Evolutionary conservation across 2,329 filamentous ascomycete genomes (phyloP), one percentile per base, ranked within the genome.

Genomic region (Fusarium phyllophilum): DNA sequence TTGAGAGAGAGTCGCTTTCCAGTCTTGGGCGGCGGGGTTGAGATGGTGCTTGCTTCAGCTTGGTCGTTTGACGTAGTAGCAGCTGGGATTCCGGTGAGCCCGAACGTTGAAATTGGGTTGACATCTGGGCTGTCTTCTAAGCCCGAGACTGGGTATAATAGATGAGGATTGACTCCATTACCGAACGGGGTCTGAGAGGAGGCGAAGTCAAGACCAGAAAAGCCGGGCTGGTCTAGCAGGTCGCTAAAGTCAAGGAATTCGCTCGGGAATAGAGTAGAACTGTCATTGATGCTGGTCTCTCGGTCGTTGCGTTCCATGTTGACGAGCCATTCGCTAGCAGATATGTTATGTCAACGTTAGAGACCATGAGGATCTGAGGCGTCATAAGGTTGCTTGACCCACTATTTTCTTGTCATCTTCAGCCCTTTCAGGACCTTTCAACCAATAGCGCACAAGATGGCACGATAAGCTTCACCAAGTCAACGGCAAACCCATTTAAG

Each of bases 1-100:
- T 51, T 54, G 1, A 59, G 60, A 8, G 75, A 75, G 7, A 77
- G 70, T 6, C 75, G 49, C 10, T 51, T 73, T 4, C 75, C 75
- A 2, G 61, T 46, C 24, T 77, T 75, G 8, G 62, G 41, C 7
- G 38, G 33, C 12, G 33, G 17, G 5, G 12, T n/a, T 20, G 20
- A 9, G 17, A 26, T 26, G 2, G 18, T 22, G 6, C 18, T 36
- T 36, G 31, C 4, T 14, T 34, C 48, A 34, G 26, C 26, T 29
- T 29, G 26, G 26, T 29, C 26, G 26, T 29, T 29, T 29, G 26
- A 29, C 7, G 26, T 29, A 29, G 26, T 29, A 29, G 26, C 26
- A 29, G 26, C 26, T 29, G 26, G 26, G 26, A 29, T 29, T 29
- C 26, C 26, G 6, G 18, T 8, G 6, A 17, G 13, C 12, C 17